Evolutionary conservation across 805 yeast species (phyloP), one percentile per base, ranked within the genome.

Genomic region (Ogataea saltuana): DNA sequence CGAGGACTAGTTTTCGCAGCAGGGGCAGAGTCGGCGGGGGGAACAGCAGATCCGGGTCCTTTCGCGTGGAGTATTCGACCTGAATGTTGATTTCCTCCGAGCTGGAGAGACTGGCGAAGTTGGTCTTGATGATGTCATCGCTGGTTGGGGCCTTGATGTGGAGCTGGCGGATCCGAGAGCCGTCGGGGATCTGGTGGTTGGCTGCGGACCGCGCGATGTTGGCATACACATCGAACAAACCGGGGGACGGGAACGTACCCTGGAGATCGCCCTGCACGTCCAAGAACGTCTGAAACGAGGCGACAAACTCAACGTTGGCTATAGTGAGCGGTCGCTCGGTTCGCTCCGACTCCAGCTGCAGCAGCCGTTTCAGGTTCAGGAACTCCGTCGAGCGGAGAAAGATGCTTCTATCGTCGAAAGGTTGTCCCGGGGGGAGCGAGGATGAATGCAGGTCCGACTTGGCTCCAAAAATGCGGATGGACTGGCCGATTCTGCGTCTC

Each of bases 381-480:
- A 42, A 42, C 22, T 42, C 41, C 2, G 13, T 21, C 7, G 52
- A 44, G 25, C 21, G 20, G 6, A 45, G 25, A 13, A 34, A 39
- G 12, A 48, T 19, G 28, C 46, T 37, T 20, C 26, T 31, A 3
- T 27, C 26, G 23, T 39, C 23, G 17, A 43, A 42, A 4, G 37
- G 40, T 11, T 35, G 34, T 13, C 43, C 42, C 4, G 34, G 18
- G 18, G 31, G 31, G 6, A 44, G 20, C 6, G 12, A 13, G 4
- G 42, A 19, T 1, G 28, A 22, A 19, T 42, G 48, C 3, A 44
- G 32, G 13, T 44, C 49, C 3, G 39, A 25, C 19, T 40, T 44
- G 17, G 23, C 23, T 21, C 49, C 33, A 19, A 44, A 42, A 7
- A 48, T n/a, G 10, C 49, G 45, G n/a, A 48, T 13, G 7, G 28